Conservation (phyloP, 1,284 basidiomycete genomes). For the Kwoniella shivajii region DNA sequence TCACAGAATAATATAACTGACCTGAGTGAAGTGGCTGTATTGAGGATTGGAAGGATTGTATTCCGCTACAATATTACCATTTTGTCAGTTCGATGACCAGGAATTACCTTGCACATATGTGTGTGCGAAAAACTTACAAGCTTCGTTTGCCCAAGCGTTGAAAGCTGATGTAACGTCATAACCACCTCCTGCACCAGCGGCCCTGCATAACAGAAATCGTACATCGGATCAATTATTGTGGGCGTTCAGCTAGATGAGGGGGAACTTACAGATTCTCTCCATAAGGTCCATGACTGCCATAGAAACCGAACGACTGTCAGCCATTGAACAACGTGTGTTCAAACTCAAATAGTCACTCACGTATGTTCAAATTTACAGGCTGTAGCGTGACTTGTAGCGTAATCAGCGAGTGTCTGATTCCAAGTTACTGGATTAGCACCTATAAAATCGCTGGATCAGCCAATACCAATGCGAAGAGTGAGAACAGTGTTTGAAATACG, state of each 20-base stretch:
- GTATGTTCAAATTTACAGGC: slow-evolving; percentile 30
- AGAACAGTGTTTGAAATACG: background rate
- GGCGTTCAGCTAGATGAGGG: background rate
- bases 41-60: slow-evolving; percentile 39
- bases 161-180: slow-evolving; percentile 32
- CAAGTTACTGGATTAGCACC: slow-evolving; percentile 29
- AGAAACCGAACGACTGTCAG: background rate
- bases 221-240: background rate
- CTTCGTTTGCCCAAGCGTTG: slow-evolving; percentile 44
- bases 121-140: slow-evolving; percentile 19
- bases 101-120: background rate
- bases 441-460: background rate
- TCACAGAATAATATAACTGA: background rate
- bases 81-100: background rate
- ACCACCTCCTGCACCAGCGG: slow-evolving; percentile 33
- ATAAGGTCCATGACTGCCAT: slow-evolving; percentile 21
- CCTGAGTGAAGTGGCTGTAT: slow-evolving; percentile 46
- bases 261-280: slow-evolving; percentile 34
- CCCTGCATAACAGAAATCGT: slow-evolving; percentile 12
- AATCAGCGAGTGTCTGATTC: slow-evolving; percentile 25
- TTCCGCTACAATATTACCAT: slow-evolving; percentile 12
- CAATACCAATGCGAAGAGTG: background rate
- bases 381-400: slow-evolving; percentile 20
- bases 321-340: background rate
- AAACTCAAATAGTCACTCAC: slow-evolving; percentile 12